Conservation (phyloP, 1,284 basidiomycete genomes). For the Ustilago cynodontis region DNA sequence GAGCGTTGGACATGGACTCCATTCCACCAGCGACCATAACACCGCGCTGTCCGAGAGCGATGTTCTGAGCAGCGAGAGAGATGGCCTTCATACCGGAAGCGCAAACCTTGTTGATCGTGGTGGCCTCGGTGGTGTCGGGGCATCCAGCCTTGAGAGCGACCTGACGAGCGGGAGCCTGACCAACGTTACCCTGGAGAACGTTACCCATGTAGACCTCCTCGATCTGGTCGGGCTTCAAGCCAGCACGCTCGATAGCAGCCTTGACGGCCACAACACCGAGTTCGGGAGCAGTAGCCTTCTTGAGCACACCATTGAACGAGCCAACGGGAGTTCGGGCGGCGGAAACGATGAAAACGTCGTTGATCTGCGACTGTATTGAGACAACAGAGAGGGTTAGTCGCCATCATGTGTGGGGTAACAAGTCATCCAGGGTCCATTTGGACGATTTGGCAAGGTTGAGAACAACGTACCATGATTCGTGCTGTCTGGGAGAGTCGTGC, state of each 20-base stretch:
- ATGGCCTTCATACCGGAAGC: conserved; percentile 72
- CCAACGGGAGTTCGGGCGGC: conserved; percentile 95
- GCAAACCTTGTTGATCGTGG: conserved; percentile 88
- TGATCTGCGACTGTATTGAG: conserved; percentile 40
- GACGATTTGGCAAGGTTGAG: not conserved
- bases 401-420: not conserved
- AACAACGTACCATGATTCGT: conserved; percentile 60
- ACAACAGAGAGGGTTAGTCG: conserved; percentile 4
- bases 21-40: conserved; percentile 72
- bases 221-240: conserved; percentile 82
- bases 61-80: conserved; percentile 71
- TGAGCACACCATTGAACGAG: conserved; percentile 89
- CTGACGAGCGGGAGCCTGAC: conserved; percentile 72
- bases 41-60: conserved; percentile 71
- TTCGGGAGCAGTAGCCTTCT: conserved; percentile 88
- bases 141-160: conserved; percentile 87
- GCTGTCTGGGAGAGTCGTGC: conserved; percentile 57
- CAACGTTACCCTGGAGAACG: conserved; percentile 71
- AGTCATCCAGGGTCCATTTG: not conserved
- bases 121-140: conserved; percentile 88
- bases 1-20: conserved; percentile 72
- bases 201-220: conserved; percentile 98
- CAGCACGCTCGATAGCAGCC: conserved; percentile 80
- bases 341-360: conserved; percentile 90
- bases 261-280: conserved; percentile 90